Percentiles rank a stretch among this genome's conserved stretches.
These are phyloP conservation scores for Mollisiaceae sp. DNA, from an alignment of 2,329 filamentous ascomycete genomes.

Conservation along the genomic window DNA sequence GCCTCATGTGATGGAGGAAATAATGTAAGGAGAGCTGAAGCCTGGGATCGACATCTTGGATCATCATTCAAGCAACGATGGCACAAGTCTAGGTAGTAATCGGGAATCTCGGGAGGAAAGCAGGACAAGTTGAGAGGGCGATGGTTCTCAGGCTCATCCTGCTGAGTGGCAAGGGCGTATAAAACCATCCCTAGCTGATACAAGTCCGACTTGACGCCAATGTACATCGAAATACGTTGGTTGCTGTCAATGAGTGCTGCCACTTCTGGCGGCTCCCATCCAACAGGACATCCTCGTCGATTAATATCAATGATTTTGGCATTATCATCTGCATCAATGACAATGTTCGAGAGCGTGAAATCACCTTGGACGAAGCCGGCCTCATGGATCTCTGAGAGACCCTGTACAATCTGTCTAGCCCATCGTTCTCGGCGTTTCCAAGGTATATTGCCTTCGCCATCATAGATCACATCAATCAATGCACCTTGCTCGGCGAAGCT, in stretches of 20 bases:
- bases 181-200: slow-evolving; percentile 95
- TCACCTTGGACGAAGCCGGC: slow-evolving; percentile 96
- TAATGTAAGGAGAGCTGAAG: slow-evolving; percentile 69
- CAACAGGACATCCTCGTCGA: slow-evolving; percentile 91
- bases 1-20: slow-evolving; percentile 60
- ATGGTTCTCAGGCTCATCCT: slow-evolving; percentile 87
- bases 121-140: slow-evolving; percentile 67
- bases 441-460: slow-evolving; percentile 63
- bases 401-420: slow-evolving; percentile 89
- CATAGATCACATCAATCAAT: slow-evolving; percentile 89
- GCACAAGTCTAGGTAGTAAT: slow-evolving; percentile 84
- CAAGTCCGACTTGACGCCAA: slow-evolving; percentile 95
- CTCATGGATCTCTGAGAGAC: slow-evolving; percentile 91
- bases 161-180: slow-evolving; percentile 85
- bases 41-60: slow-evolving; percentile 75
- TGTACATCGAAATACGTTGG: slow-evolving; percentile 94
- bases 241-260: slow-evolving; percentile 83
- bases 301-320: slow-evolving; percentile 99
- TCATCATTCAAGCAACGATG: slow-evolving; percentile 70
- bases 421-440: slow-evolving; percentile 83
- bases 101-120: slow-evolving; percentile 68
- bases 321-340: slow-evolving; percentile 82
- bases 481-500: slow-evolving; percentile 86
- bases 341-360: slow-evolving; percentile 96
- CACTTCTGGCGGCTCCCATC: slow-evolving; percentile 96